phyloP scores from a whole-genome alignment of 2,329 filamentous ascomycete species.

The Colletotrichum gloeosporioides region DNA sequence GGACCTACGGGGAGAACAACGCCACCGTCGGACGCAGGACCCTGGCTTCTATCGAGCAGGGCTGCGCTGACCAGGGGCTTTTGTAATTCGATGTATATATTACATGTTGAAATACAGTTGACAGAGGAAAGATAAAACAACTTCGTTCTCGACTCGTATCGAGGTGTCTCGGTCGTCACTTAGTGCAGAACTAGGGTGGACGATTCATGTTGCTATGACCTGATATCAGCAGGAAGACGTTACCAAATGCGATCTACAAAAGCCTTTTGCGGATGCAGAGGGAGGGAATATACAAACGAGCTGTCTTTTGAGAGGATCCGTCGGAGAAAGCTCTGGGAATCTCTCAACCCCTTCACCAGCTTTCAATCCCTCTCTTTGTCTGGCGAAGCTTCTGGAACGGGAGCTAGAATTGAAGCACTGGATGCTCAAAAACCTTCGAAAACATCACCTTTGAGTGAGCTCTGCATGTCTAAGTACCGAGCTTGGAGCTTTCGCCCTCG shows the following conservation, averaged over 20 bases:
- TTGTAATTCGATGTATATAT: background rate
- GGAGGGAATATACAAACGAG: background rate
- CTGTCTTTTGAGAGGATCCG: background rate
- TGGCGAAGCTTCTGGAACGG: background rate
- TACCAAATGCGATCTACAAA: background rate
- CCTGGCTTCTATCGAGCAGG: constrained; percentile 4
- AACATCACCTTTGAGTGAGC: background rate
- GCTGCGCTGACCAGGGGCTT: background rate
- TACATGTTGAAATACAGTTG: background rate
- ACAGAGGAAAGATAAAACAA: background rate
- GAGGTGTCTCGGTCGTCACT: background rate
- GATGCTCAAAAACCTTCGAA: background rate
- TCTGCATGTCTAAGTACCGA: background rate
- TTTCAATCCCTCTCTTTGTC: background rate
- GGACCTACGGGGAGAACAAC: constrained; percentile 15
- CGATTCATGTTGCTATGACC: background rate
- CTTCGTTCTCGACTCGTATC: fast-evolving
- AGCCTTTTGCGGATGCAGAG: background rate
- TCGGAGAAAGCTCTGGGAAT: background rate
- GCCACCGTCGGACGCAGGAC: background rate
- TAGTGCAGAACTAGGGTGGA: background rate
- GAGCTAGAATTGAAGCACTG: background rate
- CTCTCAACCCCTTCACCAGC: background rate
- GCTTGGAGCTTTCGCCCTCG: background rate
- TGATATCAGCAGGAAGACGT: no score